phyloP scores from a whole-genome alignment of 2,329 filamentous ascomycete genomes.

The Colletotrichum tropicale region DNA sequence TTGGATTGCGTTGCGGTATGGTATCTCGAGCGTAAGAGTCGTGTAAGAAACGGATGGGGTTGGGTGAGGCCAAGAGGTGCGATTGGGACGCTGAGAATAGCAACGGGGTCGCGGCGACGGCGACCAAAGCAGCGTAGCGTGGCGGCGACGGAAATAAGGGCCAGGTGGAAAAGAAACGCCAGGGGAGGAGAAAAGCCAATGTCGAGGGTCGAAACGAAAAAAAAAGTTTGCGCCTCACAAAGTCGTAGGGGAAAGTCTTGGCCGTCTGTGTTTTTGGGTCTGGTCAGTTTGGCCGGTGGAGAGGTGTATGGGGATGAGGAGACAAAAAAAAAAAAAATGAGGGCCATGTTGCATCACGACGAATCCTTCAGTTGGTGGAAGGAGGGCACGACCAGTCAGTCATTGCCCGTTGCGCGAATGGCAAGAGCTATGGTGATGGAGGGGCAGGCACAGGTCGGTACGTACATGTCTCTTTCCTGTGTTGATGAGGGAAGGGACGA shows the following conservation, averaged over 20 bases:
- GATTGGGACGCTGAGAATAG: slow-evolving; percentile 17
- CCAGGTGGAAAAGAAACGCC: background rate
- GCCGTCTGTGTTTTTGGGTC: slow-evolving; percentile 10
- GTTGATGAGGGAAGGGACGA: background rate
- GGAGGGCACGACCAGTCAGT: background rate
- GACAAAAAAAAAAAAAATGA: background rate
- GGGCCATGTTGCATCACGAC: slow-evolving; percentile 6
- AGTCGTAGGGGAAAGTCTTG: slow-evolving; percentile 3
- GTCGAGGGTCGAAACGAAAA: background rate
- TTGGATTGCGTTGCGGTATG: background rate
- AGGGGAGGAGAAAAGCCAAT: background rate
- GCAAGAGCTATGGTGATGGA: background rate
- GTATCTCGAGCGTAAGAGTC: background rate
- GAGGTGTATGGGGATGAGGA: background rate
- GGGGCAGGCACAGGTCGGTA: background rate
- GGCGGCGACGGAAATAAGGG: background rate
- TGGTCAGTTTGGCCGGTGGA: background rate
- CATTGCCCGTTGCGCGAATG: background rate
- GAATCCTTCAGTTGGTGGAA: background rate
- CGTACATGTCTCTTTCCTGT: background rate
- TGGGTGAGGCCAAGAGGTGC: background rate
- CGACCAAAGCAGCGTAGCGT: background rate
- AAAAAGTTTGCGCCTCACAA: background rate
- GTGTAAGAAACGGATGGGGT: slow-evolving; percentile 7
- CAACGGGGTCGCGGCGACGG: background rate